Evolutionary conservation across 1,139 yeast species (phyloP).

Genomic region (Meyerozyma carpophila): DNA sequence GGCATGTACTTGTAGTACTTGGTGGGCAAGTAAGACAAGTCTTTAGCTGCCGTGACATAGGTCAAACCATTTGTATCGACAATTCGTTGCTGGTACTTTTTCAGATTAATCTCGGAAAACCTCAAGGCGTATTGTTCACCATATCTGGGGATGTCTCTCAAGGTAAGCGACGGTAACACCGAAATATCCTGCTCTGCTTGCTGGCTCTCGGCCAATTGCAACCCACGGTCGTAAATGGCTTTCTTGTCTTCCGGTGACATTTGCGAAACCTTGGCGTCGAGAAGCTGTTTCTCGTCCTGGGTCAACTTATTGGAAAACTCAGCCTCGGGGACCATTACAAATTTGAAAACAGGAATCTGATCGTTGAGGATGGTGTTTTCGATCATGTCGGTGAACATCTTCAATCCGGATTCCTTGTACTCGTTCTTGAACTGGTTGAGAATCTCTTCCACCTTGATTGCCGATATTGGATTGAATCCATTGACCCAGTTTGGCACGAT

Average conservation of each 20-base stretch:
- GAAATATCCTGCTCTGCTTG: constrained; percentile 66
- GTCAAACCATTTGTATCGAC: constrained; percentile 74
- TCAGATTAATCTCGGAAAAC: constrained; percentile 23
- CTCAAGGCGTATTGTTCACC: constrained; percentile 38
- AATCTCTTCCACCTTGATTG: constrained; percentile 60
- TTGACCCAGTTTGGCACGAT: constrained; percentile 83
- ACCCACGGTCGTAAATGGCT: constrained; percentile 56
- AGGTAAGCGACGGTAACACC: constrained; percentile 70
- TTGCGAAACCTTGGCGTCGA: constrained; percentile 36
- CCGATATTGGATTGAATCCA: constrained; percentile 62
- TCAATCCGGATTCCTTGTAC: constrained; percentile 47
- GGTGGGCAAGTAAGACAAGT: constrained; percentile 51
- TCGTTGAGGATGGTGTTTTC: constrained; percentile 43
- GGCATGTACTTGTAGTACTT: constrained; percentile 67
- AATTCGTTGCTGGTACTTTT: constrained; percentile 38
- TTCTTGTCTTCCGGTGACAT: constrained; percentile 54
- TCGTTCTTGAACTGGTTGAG: constrained; percentile 58
- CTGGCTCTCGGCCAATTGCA: constrained; percentile 57
- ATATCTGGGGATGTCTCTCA: constrained; percentile 63
- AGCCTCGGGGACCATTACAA: constrained; percentile 69
- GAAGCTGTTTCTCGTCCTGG: constrained; percentile 51
- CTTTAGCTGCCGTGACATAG: constrained; percentile 58
- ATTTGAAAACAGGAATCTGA: constrained; percentile 53
- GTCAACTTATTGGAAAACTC: constrained; percentile 44
- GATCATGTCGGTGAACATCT: constrained; percentile 55